Evolutionary conservation across 805 yeast species (phyloP).

Genomic region (Candida sithepensis): DNA sequence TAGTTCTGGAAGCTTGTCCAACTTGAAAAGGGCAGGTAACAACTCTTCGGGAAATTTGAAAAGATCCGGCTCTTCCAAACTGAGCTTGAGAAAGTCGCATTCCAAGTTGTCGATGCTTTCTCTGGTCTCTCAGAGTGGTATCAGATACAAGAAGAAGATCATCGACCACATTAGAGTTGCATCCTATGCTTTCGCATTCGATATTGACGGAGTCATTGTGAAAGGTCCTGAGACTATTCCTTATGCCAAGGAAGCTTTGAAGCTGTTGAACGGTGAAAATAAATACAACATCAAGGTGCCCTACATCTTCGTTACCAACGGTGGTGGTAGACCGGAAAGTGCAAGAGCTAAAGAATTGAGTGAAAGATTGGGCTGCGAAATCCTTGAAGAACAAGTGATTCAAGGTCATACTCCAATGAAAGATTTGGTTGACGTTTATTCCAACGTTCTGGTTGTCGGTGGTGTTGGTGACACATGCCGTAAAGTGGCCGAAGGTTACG

Average conservation of each 20-base stretch:
- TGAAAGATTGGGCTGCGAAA: constrained; percentile 52
- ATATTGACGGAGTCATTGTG: constrained; percentile 87
- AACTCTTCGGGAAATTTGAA: constrained; percentile 19
- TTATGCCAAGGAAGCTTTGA: constrained; percentile 70
- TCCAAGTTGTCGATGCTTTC: constrained; percentile 27
- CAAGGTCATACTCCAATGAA: constrained; percentile 96
- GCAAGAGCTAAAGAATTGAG: constrained; percentile 71
- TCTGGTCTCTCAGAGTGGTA: constrained; percentile 28
- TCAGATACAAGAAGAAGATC: constrained; percentile 45
- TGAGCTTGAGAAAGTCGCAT: constrained; percentile 19
- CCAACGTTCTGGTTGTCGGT: constrained; percentile 82
- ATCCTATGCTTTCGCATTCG: constrained; percentile 86
- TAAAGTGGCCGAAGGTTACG: constrained; percentile 77
- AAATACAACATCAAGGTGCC: constrained; percentile 76
- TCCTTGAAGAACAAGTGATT: constrained; percentile 75
- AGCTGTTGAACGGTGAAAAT: constrained; percentile 72
- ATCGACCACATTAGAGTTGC: constrained; percentile 73
- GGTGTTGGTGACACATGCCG: constrained; percentile 85
- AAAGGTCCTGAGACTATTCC: constrained; percentile 84
- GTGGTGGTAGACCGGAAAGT: constrained; percentile 83
- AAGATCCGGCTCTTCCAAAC: constrained; percentile 16
- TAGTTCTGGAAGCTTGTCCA: constrained; percentile 16
- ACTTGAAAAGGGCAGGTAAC: background rate
- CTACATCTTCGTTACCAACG: constrained; percentile 83
- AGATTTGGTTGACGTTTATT: constrained; percentile 63